Evolutionary conservation across 768 basidiomycete genomes (phyloP).

Genomic region (Boletellus sp.): DNA sequence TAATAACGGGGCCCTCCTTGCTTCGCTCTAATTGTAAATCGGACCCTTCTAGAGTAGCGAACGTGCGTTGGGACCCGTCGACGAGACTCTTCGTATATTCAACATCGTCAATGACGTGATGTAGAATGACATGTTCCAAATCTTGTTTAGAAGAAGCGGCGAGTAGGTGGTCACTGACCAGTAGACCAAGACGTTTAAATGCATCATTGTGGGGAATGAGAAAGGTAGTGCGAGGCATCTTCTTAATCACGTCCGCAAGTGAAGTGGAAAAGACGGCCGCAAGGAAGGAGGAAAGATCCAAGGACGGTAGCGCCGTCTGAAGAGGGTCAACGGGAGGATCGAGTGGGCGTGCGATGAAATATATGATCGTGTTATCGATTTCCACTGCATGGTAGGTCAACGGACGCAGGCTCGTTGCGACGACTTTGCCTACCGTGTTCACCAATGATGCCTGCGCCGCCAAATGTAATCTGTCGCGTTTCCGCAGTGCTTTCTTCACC

Average conservation of each 20-base stretch:
- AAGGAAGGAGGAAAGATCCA: slow-evolving; percentile 89
- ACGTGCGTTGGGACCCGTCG: slow-evolving; percentile 67
- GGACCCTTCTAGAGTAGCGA: slow-evolving; percentile 80
- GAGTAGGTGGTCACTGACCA: slow-evolving; percentile 85
- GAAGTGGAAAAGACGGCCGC: slow-evolving; percentile 86
- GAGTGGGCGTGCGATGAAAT: slow-evolving; percentile 82
- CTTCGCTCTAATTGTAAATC: slow-evolving; percentile 70
- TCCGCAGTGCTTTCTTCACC: slow-evolving; percentile 44
- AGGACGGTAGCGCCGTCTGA: slow-evolving; percentile 71
- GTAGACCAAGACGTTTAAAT: slow-evolving; percentile 76
- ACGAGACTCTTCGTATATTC: slow-evolving; percentile 63
- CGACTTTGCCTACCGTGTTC: slow-evolving; percentile 57
- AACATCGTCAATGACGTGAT: slow-evolving; percentile 76
- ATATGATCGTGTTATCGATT: slow-evolving; percentile 77
- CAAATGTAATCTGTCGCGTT: slow-evolving; percentile 67
- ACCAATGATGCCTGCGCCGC: slow-evolving; percentile 75
- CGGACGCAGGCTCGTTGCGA: background rate
- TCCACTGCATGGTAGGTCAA: slow-evolving; percentile 47
- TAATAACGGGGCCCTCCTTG: slow-evolving; percentile 42
- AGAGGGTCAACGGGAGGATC: slow-evolving; percentile 79
- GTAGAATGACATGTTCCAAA: slow-evolving; percentile 78
- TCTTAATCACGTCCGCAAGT: slow-evolving; percentile 66
- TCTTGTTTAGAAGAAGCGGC: slow-evolving; percentile 74
- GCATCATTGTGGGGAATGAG: slow-evolving; percentile 89
- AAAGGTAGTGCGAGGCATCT: slow-evolving; percentile 67